phyloP scores from a whole-genome alignment of 1,284 basidiomycete species.

The Ceratobasidium theobromae region DNA sequence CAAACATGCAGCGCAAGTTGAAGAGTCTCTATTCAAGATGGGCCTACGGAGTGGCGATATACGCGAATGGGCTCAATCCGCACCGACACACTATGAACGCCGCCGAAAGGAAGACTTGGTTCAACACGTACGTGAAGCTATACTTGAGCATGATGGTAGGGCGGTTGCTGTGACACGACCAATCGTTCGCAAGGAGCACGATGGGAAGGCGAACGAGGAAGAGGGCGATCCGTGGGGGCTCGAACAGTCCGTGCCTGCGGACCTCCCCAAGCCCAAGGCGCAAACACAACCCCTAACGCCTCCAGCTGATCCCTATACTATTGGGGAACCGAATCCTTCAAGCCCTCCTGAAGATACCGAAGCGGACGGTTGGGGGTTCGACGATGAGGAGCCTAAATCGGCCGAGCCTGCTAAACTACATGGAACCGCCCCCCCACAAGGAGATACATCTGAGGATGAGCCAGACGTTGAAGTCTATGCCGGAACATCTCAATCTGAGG shows the following conservation, averaged over 20 bases:
- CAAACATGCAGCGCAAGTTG: slow-evolving; percentile 59
- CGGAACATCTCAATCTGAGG: slow-evolving; percentile 26
- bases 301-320: not conserved
- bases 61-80: slow-evolving; percentile 58
- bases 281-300: not conserved
- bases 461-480: slow-evolving; percentile 10
- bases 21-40: slow-evolving; percentile 54
- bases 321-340: slow-evolving; percentile 26
- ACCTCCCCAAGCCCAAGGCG: not conserved
- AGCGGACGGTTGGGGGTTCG: slow-evolving; percentile 38
- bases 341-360: slow-evolving; percentile 26
- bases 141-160: slow-evolving; percentile 43
- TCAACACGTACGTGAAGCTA: slow-evolving; percentile 54
- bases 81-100: slow-evolving; percentile 71
- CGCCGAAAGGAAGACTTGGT: slow-evolving; percentile 64
- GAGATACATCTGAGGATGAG: slow-evolving; percentile 5
- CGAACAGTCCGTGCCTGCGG: slow-evolving; percentile 33
- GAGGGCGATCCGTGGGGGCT: slow-evolving; percentile 40
- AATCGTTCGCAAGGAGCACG: slow-evolving; percentile 40
- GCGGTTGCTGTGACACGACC: slow-evolving; percentile 39
- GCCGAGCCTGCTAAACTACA: not conserved
- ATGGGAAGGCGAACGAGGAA: slow-evolving; percentile 37
- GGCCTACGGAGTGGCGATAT: slow-evolving; percentile 53
- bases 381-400: slow-evolving; percentile 32
- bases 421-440: not conserved